A percentile compares a stretch with the other conserved stretches of the same genome.
Conservation (phyloP, 306 rosid species). For the Dryas alaskensis region DNA sequence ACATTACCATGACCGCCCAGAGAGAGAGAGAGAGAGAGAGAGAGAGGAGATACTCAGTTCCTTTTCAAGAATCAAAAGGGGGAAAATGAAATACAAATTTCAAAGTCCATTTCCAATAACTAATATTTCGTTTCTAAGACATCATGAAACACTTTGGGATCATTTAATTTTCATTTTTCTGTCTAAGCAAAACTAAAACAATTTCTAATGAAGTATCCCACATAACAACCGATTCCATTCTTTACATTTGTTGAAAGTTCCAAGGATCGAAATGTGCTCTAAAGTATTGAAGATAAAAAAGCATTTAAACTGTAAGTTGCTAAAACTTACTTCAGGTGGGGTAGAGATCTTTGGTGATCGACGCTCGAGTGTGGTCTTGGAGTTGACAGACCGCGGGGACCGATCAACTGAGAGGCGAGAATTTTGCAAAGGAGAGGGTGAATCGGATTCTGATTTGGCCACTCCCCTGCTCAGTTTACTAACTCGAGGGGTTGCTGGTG, state of each 20-base stretch:
- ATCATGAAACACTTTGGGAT: not conserved
- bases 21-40: too few relatives aligned
- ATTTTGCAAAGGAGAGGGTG: constrained; percentile 70
- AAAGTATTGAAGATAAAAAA: not conserved
- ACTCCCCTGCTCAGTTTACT: constrained; percentile 62
- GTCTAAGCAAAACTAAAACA: not conserved
- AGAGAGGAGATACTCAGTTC: not conserved
- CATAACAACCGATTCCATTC: not conserved
- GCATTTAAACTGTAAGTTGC: not conserved
- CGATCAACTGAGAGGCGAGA: constrained; percentile 73
- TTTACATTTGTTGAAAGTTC: not conserved
- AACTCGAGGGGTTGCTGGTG: constrained; percentile 81
- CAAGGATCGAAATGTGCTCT: not conserved
- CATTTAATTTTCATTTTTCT: not conserved
- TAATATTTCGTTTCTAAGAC: not conserved
- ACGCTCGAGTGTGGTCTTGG: constrained; percentile 60
- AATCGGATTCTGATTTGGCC: constrained; percentile 66
- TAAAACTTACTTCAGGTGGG: constrained; percentile 74
- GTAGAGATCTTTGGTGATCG: constrained; percentile 62
- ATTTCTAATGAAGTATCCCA: not conserved
- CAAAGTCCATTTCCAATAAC: not conserved
- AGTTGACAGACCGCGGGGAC: constrained; percentile 62
- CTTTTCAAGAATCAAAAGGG: not conserved
- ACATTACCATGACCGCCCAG: not conserved
- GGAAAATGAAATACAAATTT: not conserved